Evolutionary conservation across 768 basidiomycete genomes (phyloP).

Genomic region (Leccinum fibrillosum): DNA sequence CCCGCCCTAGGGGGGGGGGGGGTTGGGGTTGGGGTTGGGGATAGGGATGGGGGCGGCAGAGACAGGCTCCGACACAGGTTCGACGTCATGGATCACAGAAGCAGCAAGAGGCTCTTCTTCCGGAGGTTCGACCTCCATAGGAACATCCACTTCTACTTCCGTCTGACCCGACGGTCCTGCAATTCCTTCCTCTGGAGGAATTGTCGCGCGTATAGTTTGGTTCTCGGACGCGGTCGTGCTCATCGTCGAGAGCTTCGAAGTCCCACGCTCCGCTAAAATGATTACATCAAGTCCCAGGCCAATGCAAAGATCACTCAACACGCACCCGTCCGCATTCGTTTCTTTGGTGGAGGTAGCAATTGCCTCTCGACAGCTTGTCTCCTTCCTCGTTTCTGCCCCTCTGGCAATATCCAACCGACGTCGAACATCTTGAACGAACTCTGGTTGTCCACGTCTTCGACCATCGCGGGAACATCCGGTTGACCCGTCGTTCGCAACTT

Average conservation of each 20-base stretch:
- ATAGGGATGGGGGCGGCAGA: background rate
- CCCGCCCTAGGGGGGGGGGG: too few species aligned
- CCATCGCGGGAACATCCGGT: slow-evolving; percentile 49
- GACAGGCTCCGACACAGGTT: slow-evolving; percentile 1
- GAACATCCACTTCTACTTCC: slow-evolving; percentile 12
- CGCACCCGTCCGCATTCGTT: slow-evolving; percentile 48
- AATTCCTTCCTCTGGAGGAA: slow-evolving; percentile 25
- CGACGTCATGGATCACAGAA: background rate
- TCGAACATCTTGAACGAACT: slow-evolving; percentile 82
- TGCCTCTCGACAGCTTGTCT: slow-evolving; percentile 45
- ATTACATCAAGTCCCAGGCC: background rate
- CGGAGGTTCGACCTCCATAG: slow-evolving; percentile 14
- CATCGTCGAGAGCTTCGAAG: slow-evolving; percentile 44
- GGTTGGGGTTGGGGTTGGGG: background rate
- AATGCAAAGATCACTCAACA: background rate
- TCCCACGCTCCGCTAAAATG: slow-evolving; percentile 29
- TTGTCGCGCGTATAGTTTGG: slow-evolving; percentile 31
- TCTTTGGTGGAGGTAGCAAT: slow-evolving; percentile 51
- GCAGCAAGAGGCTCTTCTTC: slow-evolving; percentile 3
- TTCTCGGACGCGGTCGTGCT: slow-evolving; percentile 48
- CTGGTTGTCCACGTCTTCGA: slow-evolving; percentile 68
- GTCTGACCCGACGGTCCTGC: slow-evolving; percentile 23
- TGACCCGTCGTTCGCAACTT: slow-evolving; percentile 24
- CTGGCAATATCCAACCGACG: slow-evolving; percentile 82
- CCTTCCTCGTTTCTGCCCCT: slow-evolving; percentile 65